Evolutionary conservation across 768 basidiomycete genomes (phyloP).

Genomic region (Tricholoma hemisulphureum): DNA sequence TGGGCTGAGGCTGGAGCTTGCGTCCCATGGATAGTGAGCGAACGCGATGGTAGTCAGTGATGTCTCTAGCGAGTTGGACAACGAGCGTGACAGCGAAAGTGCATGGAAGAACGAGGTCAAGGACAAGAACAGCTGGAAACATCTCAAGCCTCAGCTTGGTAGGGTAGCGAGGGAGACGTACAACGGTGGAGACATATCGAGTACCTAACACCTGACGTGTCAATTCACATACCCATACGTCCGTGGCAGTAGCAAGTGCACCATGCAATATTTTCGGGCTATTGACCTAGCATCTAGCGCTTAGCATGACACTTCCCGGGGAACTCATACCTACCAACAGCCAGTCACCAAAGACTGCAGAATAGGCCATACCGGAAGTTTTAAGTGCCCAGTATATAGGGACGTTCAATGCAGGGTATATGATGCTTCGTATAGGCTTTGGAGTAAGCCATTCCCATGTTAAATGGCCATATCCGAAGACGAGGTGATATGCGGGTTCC

Average conservation of each 20-base stretch:
- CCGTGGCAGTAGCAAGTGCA: conserved; percentile 73
- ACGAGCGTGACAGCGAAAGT: conserved; percentile 77
- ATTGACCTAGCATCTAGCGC: conserved; percentile 48
- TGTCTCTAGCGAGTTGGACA: conserved; percentile 93
- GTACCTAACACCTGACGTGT: conserved; percentile 56
- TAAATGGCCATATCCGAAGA: conserved; percentile 88
- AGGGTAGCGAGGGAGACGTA: conserved; percentile 37
- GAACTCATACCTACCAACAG: conserved; percentile 59
- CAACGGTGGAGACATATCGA: conserved; percentile 57
- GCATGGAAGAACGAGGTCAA: conserved; percentile 86
- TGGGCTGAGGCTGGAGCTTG: conserved; percentile 33
- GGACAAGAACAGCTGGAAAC: conserved; percentile 68
- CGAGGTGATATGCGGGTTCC: conserved; percentile 84
- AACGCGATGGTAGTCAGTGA: conserved; percentile 79
- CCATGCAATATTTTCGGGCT: conserved; percentile 80
- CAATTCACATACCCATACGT: conserved; percentile 68
- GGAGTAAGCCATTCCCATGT: conserved; percentile 94
- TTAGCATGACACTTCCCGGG: background rate
- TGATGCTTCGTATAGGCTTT: conserved; percentile 71
- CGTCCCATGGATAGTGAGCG: conserved; percentile 72
- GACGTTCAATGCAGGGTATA: conserved; percentile 81
- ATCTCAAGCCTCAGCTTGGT: background rate
- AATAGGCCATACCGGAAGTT: conserved; percentile 47
- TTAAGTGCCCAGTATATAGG: conserved; percentile 76
- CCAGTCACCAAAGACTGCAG: conserved; percentile 34